Conservation (phyloP, 345 rosid genomes). For the Laguncularia racemosa region DNA sequence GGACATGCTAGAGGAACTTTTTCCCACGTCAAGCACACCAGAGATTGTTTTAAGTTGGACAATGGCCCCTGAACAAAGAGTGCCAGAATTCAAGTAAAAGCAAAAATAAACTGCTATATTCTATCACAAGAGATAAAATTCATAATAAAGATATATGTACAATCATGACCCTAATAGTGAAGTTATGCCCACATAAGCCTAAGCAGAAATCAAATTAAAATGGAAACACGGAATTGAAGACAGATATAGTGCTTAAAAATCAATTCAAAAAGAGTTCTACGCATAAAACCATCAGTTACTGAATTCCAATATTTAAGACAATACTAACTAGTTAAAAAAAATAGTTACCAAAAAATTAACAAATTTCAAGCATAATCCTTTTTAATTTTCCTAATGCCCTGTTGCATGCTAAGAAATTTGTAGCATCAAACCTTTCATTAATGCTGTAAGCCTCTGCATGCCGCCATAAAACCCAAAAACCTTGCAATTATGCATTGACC, state of each 20-base stretch:
- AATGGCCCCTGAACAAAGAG: constrained; percentile 48
- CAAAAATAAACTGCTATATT: not conserved
- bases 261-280: too few species aligned
- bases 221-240: not conserved
- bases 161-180: constrained; percentile 2
- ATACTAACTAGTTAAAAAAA: too few species aligned
- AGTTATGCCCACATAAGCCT: constrained; percentile 1
- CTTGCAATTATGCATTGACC: constrained; percentile 69
- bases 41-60: constrained; percentile 55
- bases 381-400: not conserved
- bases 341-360: too few species aligned
- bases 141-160: not conserved
- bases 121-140: not conserved
- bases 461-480: constrained; percentile 64
- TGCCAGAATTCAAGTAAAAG: constrained; percentile 1
- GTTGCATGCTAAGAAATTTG: not conserved
- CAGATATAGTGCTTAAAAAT: not conserved
- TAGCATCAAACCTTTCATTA: constrained; percentile 51
- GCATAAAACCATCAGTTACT: too few species aligned
- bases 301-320: too few species aligned
- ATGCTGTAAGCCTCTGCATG: constrained; percentile 54
- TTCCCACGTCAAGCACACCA: constrained; percentile 42
- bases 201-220: not conserved
- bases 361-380: too few species aligned
- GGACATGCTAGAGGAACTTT: constrained; percentile 27